Evolutionary conservation across 441 rosid species (phyloP).

Genomic region (Bocquillonia castaneifolia): DNA sequence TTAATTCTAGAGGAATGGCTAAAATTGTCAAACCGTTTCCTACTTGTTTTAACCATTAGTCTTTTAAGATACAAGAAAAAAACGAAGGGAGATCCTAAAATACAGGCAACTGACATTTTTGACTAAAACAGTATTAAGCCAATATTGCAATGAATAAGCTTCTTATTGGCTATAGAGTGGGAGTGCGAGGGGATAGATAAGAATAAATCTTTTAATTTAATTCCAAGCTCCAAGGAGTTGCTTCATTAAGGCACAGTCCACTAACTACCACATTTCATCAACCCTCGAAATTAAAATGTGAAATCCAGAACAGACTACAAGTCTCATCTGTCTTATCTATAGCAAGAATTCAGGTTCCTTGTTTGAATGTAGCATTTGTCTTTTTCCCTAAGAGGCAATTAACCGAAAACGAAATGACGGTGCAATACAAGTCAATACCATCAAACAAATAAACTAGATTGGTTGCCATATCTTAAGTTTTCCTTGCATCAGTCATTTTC

Average conservation of each 20-base stretch:
- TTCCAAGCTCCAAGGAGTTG: not conserved
- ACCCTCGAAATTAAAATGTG: not conserved
- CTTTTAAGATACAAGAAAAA: not conserved
- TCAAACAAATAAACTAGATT: not conserved
- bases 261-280: not conserved
- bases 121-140: not conserved
- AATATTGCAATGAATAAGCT: not conserved
- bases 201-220: no score
- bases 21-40: conserved; percentile 7
- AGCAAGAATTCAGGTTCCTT: not conserved
- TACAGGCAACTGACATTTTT: not conserved
- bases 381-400: not conserved
- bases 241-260: not conserved
- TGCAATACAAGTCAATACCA: no score
- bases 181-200: no score
- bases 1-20: not conserved
- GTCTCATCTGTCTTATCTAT: not conserved
- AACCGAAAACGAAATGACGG: not conserved
- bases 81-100: conserved; percentile 7
- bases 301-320: not conserved
- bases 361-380: not conserved
- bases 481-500: no score
- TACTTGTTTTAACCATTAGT: conserved; percentile 5
- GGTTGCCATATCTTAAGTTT: not conserved
- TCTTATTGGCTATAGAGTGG: not conserved